Evolutionary conservation across 2,329 filamentous ascomycete species (phyloP), one percentile per base, ranked within the genome.

Genomic region (Exophiala xenobiotica): DNA sequence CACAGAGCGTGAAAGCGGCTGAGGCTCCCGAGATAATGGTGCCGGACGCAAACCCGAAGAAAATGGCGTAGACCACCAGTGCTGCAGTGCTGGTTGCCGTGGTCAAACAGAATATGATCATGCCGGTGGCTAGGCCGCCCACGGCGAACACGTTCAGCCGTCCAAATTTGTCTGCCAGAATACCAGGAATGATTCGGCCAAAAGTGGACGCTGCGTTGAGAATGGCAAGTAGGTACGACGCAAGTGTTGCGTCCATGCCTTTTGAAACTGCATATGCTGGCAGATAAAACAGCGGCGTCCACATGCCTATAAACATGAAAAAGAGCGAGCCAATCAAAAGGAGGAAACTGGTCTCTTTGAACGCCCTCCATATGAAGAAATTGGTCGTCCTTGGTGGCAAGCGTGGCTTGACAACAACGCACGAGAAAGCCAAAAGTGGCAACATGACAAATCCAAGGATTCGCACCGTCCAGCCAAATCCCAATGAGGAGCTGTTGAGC

Each of bases 31-130:
- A 58, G 14, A 59, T 58, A 44, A 83, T 86, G 2, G 79, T 79
- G 9, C 86, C 86, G 0, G 80, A 83, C 12, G 77, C 77, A 64
- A 89, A 87, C 14, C 86, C 86, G 59, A 85, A 88, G 6, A 87
- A 67, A 18, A 78, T 73, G n/a, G 78, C 75, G 65, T 87, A 89
- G n/a, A 59, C 55, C 37, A 64, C 57, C 23, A 57, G 43, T 1
- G 45, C 51, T 7, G 52, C 58, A 24, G 81, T 72, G 44, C 87
- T 77, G 48, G 83, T 79, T 1, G 79, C 76, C 0, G 76, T 75
- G 6, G 81, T 78, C 1, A 85, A 65, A 29, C 74, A 77, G 0
- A 83, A 68, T n/a, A 75, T 71, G 1, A 80, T 60, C 26, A 80
- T 69, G 2, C 65, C 63, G 7, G 75, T 70, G 20, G 74, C 23